phyloP scores from a whole-genome alignment of 2,329 filamentous ascomycete genomes.

The Bipolaris sorokiniana region DNA sequence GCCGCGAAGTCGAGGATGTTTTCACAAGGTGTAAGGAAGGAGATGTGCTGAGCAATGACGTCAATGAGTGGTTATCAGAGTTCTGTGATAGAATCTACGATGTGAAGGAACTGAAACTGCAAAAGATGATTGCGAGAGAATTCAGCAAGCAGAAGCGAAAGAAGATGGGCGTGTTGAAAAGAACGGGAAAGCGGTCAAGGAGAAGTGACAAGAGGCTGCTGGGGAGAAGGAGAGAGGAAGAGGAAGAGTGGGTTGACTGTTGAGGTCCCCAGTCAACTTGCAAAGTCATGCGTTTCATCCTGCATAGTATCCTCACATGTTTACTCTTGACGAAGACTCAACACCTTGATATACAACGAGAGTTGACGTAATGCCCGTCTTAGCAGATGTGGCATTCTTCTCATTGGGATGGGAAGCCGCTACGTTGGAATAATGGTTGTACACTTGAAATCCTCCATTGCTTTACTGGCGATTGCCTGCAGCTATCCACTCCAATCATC shows the following conservation, averaged over 20 bases:
- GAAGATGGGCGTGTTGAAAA: constrained; percentile 5
- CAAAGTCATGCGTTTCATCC: neutral
- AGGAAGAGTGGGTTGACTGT: neutral
- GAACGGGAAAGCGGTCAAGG: neutral
- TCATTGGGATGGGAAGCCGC: too few species aligned
- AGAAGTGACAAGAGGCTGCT: neutral
- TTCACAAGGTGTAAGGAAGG: neutral
- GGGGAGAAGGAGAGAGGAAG: neutral
- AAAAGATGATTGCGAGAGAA: constrained; percentile 8
- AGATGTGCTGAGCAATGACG: neutral
- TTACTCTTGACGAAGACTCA: too few species aligned
- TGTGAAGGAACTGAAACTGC: constrained; percentile 1
- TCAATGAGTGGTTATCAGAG: neutral
- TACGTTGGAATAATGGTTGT: too few species aligned
- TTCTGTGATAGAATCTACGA: constrained; percentile 3
- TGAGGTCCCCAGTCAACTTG: neutral
- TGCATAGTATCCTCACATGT: too few species aligned
- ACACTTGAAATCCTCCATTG: too few species aligned
- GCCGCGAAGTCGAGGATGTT: neutral
- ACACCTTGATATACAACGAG: too few species aligned
- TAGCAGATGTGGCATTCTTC: too few species aligned
- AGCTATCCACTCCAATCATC: too few species aligned
- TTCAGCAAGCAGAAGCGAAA: constrained; percentile 8
- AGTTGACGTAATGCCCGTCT: too few species aligned
- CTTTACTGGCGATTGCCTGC: too few species aligned